These are phyloP conservation scores for Skeletonema grethae DNA, from an alignment of 108 stramenopile genomes.

Conservation along the genomic window DNA sequence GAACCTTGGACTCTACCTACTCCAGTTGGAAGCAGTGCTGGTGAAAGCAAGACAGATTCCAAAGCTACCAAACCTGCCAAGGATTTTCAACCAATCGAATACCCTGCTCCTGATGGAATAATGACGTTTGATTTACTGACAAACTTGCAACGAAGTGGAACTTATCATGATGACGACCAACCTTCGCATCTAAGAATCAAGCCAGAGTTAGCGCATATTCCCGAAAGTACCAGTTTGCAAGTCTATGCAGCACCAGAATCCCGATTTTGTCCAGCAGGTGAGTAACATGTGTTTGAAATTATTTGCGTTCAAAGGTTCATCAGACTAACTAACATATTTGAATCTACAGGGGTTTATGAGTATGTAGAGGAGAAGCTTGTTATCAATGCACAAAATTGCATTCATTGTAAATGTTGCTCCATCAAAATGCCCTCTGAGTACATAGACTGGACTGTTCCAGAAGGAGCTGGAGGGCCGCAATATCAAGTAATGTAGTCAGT, in stretches of 20 bases:
- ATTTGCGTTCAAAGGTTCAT: constrained; percentile 80
- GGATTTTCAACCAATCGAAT: constrained; percentile 72
- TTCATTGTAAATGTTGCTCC: constrained; percentile 99
- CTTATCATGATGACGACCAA: constrained; percentile 98
- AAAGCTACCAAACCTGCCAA: constrained; percentile 75
- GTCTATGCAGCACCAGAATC: constrained; percentile 95
- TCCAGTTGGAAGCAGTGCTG: constrained; percentile 30
- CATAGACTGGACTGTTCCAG: constrained; percentile 99
- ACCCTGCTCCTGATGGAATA: constrained; percentile 95
- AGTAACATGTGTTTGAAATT: constrained; percentile 58
- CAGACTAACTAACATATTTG: background rate
- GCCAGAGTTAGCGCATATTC: constrained; percentile 60
- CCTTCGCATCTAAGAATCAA: constrained; percentile 96
- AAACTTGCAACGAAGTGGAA: constrained; percentile 93
- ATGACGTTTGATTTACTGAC: constrained; percentile 96
- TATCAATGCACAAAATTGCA: constrained; percentile 98
- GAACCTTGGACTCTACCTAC: constrained; percentile 95
- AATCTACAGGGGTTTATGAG: constrained; percentile 35
- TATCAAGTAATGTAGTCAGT: constrained; percentile 93
- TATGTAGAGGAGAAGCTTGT: constrained; percentile 82
- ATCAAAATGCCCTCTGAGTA: constrained; percentile 99
- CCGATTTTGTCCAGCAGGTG: constrained; percentile 94
- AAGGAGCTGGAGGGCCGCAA: constrained; percentile 98
- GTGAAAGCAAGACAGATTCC: constrained; percentile 53
- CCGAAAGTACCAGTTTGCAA: constrained; percentile 76